These are phyloP conservation scores for Graphium sp. DNA, from an alignment of 2,329 filamentous ascomycete genomes.

Conservation along the genomic window DNA sequence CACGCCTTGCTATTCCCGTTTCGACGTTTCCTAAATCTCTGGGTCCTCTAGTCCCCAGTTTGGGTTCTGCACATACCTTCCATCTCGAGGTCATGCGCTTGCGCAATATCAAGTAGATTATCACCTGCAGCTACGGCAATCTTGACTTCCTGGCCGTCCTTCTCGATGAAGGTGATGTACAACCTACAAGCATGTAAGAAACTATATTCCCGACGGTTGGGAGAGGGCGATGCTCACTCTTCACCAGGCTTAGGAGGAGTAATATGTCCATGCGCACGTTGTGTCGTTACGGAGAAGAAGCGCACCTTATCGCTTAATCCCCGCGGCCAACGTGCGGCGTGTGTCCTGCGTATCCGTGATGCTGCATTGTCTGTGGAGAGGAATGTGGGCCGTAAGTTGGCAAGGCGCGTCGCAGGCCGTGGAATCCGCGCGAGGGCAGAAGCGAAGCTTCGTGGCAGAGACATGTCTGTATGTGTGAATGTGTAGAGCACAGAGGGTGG, in stretches of 20 bases:
- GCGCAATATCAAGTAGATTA: slow-evolving; percentile 89
- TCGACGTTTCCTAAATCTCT: too few relatives aligned
- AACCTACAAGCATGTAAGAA: slow-evolving; percentile 34
- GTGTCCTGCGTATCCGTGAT: too few relatives aligned
- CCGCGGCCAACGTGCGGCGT: too few relatives aligned
- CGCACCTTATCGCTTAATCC: slow-evolving; percentile 21
- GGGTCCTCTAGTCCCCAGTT: slow-evolving; percentile 8
- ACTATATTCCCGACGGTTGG: not conserved
- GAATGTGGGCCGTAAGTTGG: too few relatives aligned
- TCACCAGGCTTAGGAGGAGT: slow-evolving; percentile 75
- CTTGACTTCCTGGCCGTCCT: slow-evolving; percentile 61
- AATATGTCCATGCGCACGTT: slow-evolving; percentile 58
- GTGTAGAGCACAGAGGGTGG: too few relatives aligned
- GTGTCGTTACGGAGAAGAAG: slow-evolving; percentile 54
- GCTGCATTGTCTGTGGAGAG: too few relatives aligned
- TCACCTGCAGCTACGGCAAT: slow-evolving; percentile 73
- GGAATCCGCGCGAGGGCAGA: too few relatives aligned
- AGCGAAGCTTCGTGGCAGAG: too few relatives aligned
- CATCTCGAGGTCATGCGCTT: slow-evolving; percentile 93
- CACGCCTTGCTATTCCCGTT: too few relatives aligned
- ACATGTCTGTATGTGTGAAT: too few relatives aligned
- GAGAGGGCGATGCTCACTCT: slow-evolving; percentile 43
- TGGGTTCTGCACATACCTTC: slow-evolving; percentile 39
- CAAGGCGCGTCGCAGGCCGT: too few relatives aligned
- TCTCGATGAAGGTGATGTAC: slow-evolving; percentile 84